Evolutionary conservation across 2,329 filamentous ascomycete genomes (phyloP), one percentile per base, ranked within the genome.

Genomic region (Phyllosticta citribraziliensis): DNA sequence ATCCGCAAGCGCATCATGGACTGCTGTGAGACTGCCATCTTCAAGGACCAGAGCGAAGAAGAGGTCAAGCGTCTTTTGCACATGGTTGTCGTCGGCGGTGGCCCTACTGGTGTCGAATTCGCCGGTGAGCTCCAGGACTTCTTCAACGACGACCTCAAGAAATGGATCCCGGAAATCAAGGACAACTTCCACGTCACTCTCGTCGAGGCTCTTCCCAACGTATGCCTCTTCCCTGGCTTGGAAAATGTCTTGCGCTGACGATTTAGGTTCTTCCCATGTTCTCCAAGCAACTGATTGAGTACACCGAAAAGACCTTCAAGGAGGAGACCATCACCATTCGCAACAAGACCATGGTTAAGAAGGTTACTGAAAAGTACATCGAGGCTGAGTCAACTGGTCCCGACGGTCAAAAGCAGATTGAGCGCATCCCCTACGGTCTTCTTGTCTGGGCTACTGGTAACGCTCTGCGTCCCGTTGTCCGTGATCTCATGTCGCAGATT

Each of bases 1-100:
- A 99, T 99, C 73, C 91, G 94, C 72, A 97, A 93, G 82, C 91
- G 91, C 78, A 97, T 99, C 77, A 99, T 99, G 94, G 94, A 99
- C 80, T 99, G 94, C 75, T 92, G 96, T 68, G 94, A 99, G 80
- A 97, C 93, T 40, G 94, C 94, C 58, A 93, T 91, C 64, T 97
- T 99, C 87, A 97, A 97, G 84, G 93, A 91, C 72, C 94, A 99
- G 79, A 82, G 84, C 47, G 79, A 84, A 17, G 90, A 94, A 67
- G 95, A 99, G 78, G 81, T 96, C 72, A 88, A 95, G 80, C 91
- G 94, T 67, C 85, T 99, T 69, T 83, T 99, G 74, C 93, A 97
- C 82, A 97, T 97, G 92, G 94, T 99, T 60, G 93, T 81, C 14
- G 79, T 81, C 22, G 79, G 93, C 68, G 93, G 93, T 78, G 93